A percentile compares a stretch with the other conserved stretches of the same genome.
Evolutionary conservation across 148 eudicot species (phyloP).

Genomic region (Diospyros kaki): DNA sequence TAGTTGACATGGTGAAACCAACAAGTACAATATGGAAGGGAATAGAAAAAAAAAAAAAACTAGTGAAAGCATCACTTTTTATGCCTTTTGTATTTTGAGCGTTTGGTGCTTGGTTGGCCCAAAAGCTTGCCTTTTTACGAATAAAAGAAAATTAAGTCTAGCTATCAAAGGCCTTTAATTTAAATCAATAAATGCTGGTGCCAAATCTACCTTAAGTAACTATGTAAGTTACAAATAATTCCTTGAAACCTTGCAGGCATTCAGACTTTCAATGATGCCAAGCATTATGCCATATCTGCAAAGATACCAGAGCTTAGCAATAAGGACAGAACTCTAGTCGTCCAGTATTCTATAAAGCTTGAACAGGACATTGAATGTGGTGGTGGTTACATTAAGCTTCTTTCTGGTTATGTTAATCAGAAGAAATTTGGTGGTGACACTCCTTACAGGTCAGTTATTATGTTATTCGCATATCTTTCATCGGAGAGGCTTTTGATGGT

Average conservation of each 20-base stretch:
- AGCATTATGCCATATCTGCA: conserved; percentile 76
- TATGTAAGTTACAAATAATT: background rate
- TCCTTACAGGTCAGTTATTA: conserved; percentile 66
- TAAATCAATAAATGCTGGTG: too few relatives aligned
- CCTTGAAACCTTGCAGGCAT: conserved; percentile 52
- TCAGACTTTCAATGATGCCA: conserved; percentile 69
- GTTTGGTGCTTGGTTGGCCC: too few relatives aligned
- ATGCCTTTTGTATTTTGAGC: too few relatives aligned
- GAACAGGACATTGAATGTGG: conserved; percentile 98
- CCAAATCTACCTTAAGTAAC: background rate
- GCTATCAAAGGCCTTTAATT: too few relatives aligned
- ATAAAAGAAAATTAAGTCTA: too few relatives aligned
- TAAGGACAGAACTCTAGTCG: conserved; percentile 69
- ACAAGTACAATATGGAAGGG: too few relatives aligned
- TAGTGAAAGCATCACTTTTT: too few relatives aligned
- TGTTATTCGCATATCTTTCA: background rate
- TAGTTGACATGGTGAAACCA: too few relatives aligned
- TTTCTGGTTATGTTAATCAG: conserved; percentile 83
- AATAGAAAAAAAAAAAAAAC: too few relatives aligned
- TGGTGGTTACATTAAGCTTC: conserved; percentile 88
- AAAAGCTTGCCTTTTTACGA: too few relatives aligned
- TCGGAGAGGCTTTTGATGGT: background rate
- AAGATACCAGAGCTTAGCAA: conserved; percentile 78
- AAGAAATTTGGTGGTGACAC: conserved; percentile 96
- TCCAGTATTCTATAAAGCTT: conserved; percentile 73